Evolutionary conservation across 2,329 filamentous ascomycete genomes (phyloP).

Genomic region (Lojkania enalia): DNA sequence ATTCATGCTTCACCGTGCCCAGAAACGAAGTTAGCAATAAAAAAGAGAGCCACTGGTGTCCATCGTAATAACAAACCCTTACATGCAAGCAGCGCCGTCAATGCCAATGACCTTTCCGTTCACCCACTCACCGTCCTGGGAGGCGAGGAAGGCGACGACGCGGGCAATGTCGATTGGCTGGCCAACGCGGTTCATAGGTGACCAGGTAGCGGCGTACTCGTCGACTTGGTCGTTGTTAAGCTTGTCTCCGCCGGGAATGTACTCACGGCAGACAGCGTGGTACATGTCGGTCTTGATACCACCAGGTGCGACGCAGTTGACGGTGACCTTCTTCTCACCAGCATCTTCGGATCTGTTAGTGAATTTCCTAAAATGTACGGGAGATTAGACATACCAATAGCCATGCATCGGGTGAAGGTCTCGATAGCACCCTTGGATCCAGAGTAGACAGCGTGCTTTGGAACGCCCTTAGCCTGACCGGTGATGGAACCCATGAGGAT

Average conservation of each 20-base stretch:
- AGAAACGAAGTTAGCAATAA: background rate
- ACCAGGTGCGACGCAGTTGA: conserved; percentile 64
- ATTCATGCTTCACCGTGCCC: conserved; percentile 6
- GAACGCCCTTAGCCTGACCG: conserved; percentile 59
- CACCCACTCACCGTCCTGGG: conserved; percentile 61
- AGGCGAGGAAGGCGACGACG: conserved; percentile 63
- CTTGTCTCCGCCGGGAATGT: conserved; percentile 61
- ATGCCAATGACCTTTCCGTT: conserved; percentile 59
- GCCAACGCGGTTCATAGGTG: conserved; percentile 66
- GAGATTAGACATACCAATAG: conserved; percentile 45
- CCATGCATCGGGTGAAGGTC: conserved; percentile 59
- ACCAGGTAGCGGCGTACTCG: conserved; percentile 67
- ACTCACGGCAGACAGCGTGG: conserved; percentile 66
- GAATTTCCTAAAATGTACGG: conserved; percentile 1
- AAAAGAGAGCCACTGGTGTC: no score
- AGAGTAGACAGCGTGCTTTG: conserved; percentile 59
- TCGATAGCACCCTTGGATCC: conserved; percentile 59
- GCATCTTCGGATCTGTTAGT: conserved; percentile 43
- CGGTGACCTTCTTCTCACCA: conserved; percentile 59
- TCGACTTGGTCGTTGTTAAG: conserved; percentile 62
- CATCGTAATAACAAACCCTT: conserved; percentile 15
- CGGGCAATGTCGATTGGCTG: conserved; percentile 70
- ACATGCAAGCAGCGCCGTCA: conserved; percentile 49
- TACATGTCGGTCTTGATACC: conserved; percentile 63
- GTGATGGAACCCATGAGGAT: conserved; percentile 61